Evolutionary conservation across 805 yeast genomes (phyloP).

Genomic region (Wickerhamomyces queroliae): DNA sequence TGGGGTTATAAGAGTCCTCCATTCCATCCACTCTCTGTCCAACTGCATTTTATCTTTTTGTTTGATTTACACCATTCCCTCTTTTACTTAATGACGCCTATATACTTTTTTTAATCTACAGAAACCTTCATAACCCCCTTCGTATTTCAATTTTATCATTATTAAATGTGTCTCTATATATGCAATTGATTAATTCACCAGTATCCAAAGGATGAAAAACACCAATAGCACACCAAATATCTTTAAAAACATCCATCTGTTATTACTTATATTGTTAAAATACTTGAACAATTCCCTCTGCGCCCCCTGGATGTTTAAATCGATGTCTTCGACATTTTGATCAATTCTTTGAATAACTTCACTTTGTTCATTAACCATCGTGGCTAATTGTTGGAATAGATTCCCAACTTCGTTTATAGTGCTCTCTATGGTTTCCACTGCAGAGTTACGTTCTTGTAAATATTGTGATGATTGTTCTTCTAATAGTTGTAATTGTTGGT

Average conservation of each 20-base stretch:
- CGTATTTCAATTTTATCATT: background rate
- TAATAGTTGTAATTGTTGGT: conserved; percentile 72
- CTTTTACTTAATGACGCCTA: background rate
- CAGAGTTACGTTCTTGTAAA: conserved; percentile 76
- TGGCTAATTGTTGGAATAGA: conserved; percentile 88
- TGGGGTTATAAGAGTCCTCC: conserved; percentile 52
- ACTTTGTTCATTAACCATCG: conserved; percentile 97
- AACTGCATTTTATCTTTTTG: too few species aligned
- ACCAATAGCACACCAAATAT: conserved; percentile 82
- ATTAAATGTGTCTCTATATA: background rate
- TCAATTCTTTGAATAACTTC: conserved; percentile 95
- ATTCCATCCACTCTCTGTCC: background rate
- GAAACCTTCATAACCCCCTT: background rate
- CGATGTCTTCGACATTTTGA: conserved; percentile 89
- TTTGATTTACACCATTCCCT: too few species aligned
- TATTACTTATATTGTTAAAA: conserved; percentile 80
- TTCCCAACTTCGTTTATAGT: conserved; percentile 96
- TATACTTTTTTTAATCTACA: background rate
- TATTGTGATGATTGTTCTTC: conserved; percentile 80
- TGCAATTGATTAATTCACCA: conserved; percentile 45
- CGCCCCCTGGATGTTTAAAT: conserved; percentile 86
- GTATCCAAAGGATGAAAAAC: conserved; percentile 72
- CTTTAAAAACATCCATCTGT: conserved; percentile 87
- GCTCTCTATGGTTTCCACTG: conserved; percentile 95
- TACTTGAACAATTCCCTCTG: conserved; percentile 90